Conservation (phyloP, 148 eudicot genomes). For the Drosera capensis region DNA sequence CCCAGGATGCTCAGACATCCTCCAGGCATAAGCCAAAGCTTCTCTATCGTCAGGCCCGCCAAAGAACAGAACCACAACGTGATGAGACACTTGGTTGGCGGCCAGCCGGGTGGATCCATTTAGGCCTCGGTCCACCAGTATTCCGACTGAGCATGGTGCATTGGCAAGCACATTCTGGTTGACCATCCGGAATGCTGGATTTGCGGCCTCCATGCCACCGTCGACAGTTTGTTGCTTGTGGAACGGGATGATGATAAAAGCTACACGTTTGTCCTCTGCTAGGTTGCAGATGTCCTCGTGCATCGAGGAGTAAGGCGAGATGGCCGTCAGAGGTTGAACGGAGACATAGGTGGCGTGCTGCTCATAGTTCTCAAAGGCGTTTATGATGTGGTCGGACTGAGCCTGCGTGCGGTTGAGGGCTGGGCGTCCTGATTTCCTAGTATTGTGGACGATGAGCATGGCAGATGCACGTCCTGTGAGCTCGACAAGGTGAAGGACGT, state of each 20-base stretch:
- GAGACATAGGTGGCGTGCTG: no score
- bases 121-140: conserved; percentile 23
- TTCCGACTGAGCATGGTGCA: conserved; percentile 24
- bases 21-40: conserved; percentile 9
- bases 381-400: conserved; percentile 25
- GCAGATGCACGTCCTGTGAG: conserved; percentile 28
- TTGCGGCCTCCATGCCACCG: conserved; percentile 21
- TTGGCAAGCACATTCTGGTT: conserved; percentile 19
- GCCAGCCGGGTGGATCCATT: conserved; percentile 16
- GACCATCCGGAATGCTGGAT: conserved; percentile 12
- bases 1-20: conserved; percentile 12
- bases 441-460: conserved; percentile 21
- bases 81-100: conserved; percentile 7
- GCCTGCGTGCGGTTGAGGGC: conserved; percentile 7
- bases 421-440: background rate
- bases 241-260: conserved; percentile 17
- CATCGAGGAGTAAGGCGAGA: conserved; percentile 25
- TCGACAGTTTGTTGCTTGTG: conserved; percentile 27
- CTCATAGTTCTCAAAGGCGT: conserved; percentile 29
- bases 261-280: conserved; percentile 18
- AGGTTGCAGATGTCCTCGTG: conserved; percentile 23
- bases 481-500: conserved; percentile 22
- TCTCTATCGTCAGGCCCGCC: conserved; percentile 15
- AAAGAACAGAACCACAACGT: conserved; percentile 8
- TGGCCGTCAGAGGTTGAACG: conserved; percentile 17